Conservation (phyloP, 2,329 filamentous ascomycete genomes). For the Microcera coccophila region DNA sequence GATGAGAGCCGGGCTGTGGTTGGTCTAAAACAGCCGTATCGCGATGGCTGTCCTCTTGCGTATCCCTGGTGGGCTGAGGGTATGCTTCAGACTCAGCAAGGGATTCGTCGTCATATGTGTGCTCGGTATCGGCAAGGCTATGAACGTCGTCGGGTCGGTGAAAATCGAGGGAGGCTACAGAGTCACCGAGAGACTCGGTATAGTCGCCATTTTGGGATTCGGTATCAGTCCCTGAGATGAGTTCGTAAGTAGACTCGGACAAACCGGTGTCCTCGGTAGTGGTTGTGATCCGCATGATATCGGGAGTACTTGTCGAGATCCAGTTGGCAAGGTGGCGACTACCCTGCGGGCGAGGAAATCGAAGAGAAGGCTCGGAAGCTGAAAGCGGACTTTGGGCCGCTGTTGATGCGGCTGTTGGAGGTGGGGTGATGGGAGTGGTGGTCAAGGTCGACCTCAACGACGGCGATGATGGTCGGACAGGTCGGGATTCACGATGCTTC, state of each 20-base stretch:
- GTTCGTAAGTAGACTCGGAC: conserved; percentile 54
- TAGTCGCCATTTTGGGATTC: conserved; percentile 41
- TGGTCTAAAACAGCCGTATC: neutral
- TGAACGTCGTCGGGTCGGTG: conserved; percentile 50
- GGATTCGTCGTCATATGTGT: conserved; percentile 43
- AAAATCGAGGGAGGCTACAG: conserved; percentile 48
- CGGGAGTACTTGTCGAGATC: conserved; percentile 55
- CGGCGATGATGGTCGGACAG: conserved; percentile 21
- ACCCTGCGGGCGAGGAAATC: conserved; percentile 55
- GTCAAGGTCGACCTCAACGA: conserved; percentile 18
- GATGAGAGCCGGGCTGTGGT: too few species aligned
- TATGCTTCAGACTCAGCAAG: conserved; percentile 27
- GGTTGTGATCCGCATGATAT: conserved; percentile 50
- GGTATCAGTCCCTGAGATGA: conserved; percentile 51
- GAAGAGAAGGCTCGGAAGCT: conserved; percentile 47
- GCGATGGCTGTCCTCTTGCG: conserved; percentile 13
- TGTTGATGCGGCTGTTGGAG: conserved; percentile 10
- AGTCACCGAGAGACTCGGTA: conserved; percentile 47
- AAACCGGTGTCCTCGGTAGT: conserved; percentile 49
- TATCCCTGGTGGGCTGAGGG: conserved; percentile 6
- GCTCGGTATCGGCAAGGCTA: conserved; percentile 48
- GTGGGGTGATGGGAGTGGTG: conserved; percentile 11
- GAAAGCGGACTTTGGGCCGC: conserved; percentile 25
- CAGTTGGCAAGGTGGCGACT: conserved; percentile 56
- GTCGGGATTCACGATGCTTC: conserved; percentile 28